These are phyloP conservation scores for Babesia bigemina DNA, from an alignment of 169 alveolate genomes.

Conservation along the genomic window DNA sequence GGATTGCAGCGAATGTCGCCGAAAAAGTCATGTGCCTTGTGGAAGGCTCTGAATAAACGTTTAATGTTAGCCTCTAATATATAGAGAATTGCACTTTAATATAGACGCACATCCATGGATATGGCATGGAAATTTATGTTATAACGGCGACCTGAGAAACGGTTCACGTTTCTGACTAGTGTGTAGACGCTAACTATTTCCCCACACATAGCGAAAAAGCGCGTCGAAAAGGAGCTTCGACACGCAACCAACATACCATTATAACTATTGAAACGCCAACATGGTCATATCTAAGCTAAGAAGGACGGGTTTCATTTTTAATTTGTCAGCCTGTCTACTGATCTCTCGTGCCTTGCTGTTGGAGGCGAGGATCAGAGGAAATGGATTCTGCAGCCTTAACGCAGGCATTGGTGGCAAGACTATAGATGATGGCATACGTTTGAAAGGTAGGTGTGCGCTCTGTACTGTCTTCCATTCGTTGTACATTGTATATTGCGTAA, in stretches of 20 bases:
- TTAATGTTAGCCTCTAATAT: no score
- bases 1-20: background rate
- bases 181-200: background rate
- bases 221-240: background rate
- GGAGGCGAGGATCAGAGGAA: conserved; percentile 1
- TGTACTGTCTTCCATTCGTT: no score
- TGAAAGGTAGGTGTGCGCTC: conserved; percentile 4
- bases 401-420: background rate
- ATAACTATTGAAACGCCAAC: background rate
- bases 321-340: background rate
- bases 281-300: background rate
- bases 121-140: no score
- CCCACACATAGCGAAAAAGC: conserved; percentile 3
- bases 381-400: background rate
- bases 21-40: background rate
- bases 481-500: no score
- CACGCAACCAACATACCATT: background rate
- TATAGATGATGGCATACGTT: background rate
- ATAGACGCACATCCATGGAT: no score
- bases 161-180: background rate
- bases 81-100: no score
- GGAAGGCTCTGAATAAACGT: background rate
- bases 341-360: background rate
- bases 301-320: background rate
- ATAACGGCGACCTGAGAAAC: no score